A percentile compares a stretch with the other conserved stretches of the same genome.
Evolutionary conservation across 306 rosid genomes (phyloP).

Genomic region (Casuarina cunninghamiana): DNA sequence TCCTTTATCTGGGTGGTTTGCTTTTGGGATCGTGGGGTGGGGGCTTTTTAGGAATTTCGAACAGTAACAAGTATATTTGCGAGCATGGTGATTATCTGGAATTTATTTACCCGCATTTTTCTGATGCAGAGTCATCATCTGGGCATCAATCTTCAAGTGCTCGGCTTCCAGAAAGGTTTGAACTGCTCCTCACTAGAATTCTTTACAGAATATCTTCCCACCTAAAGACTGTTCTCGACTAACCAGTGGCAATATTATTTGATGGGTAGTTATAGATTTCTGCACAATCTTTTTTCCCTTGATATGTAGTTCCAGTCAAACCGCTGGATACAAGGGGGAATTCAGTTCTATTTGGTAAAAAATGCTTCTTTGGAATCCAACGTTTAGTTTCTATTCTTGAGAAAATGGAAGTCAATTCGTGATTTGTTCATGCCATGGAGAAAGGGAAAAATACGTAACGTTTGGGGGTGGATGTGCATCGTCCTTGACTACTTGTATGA

Average conservation of each 20-base stretch:
- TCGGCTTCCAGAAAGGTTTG: slow-evolving; percentile 86
- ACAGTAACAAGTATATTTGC: neutral
- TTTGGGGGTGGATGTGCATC: neutral
- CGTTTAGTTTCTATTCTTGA: slow-evolving; percentile 7
- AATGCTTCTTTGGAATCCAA: slow-evolving; percentile 5
- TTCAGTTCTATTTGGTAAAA: neutral
- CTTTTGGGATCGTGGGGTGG: neutral
- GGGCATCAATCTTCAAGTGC: slow-evolving; percentile 66
- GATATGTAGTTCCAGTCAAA: neutral
- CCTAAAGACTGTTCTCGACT: slow-evolving; percentile 1
- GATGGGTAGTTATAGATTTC: neutral
- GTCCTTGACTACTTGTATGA: neutral
- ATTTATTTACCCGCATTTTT: neutral
- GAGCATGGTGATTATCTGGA: neutral
- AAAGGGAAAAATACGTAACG: neutral
- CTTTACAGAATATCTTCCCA: slow-evolving; percentile 4
- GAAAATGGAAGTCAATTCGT: neutral
- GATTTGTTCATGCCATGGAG: neutral
- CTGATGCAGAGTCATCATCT: slow-evolving; percentile 62
- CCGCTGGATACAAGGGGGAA: neutral
- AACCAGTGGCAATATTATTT: slow-evolving; percentile 16
- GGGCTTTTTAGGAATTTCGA: neutral
- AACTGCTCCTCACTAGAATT: neutral
- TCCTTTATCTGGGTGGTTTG: neutral
- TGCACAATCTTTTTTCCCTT: neutral